Percentiles rank a stretch among this genome's conserved stretches.
Evolutionary conservation across 352 stramenopile genomes (phyloP).

Genomic region (Globisporangium perplexum): DNA sequence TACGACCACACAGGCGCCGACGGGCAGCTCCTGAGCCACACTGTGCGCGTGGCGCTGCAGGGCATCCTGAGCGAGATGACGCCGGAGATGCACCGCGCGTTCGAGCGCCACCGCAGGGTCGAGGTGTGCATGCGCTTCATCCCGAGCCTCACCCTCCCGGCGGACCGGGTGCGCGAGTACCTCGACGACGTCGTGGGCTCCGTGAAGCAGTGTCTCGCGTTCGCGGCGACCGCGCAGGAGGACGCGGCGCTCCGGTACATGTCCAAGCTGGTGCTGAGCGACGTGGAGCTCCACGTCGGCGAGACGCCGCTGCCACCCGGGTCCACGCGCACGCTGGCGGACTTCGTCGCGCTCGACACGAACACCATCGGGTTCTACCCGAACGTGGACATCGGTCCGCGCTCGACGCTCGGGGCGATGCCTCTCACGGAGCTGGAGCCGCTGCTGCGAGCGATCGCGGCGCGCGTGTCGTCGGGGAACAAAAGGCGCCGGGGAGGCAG

Average conservation of each 20-base stretch:
- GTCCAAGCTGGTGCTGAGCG: constrained; percentile 3
- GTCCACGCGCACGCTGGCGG: neutral
- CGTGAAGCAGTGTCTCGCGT: constrained; percentile 1
- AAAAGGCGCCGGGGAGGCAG: neutral
- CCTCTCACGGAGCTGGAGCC: neutral
- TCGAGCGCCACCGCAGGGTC: neutral
- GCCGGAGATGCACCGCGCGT: neutral
- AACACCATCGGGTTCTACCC: constrained; percentile 1
- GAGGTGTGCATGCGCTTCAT: neutral
- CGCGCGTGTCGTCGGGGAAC: constrained; percentile 1
- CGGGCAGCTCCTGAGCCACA: neutral
- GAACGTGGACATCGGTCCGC: neutral
- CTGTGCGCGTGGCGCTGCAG: neutral
- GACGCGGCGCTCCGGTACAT: neutral
- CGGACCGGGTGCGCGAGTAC: neutral
- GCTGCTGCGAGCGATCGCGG: neutral
- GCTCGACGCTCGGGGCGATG: neutral
- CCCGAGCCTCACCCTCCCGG: neutral
- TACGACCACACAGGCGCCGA: neutral
- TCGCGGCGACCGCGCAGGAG: neutral
- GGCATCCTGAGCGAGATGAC: constrained; percentile 5
- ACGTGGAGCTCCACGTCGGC: constrained; percentile 6
- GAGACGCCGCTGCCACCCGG: neutral
- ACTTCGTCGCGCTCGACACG: constrained; percentile 2
- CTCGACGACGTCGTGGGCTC: neutral